A percentile compares a stretch with the other conserved stretches of the same genome.
Conservation (phyloP, 2,329 filamentous ascomycete species). For the Capronia americana region DNA sequence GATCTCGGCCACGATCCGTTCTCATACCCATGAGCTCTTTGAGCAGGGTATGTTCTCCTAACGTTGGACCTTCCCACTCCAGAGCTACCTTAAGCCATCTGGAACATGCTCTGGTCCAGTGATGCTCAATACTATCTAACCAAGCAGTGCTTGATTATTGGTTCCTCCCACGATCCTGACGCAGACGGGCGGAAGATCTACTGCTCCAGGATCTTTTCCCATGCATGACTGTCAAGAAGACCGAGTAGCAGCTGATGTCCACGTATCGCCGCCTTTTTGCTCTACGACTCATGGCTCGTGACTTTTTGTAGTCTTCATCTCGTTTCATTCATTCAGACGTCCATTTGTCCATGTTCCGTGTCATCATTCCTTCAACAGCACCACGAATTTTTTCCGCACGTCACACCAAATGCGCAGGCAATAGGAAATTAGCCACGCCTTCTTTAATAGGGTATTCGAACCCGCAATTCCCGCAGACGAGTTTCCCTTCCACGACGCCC, state of each 20-base stretch:
- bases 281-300: not conserved
- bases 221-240: not conserved
- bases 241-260: not conserved
- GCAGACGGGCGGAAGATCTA: not conserved
- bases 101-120: not conserved
- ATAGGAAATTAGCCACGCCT: conserved; percentile 93
- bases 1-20: not conserved
- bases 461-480: conserved; percentile 88
- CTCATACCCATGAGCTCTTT: not conserved
- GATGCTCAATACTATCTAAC: not conserved
- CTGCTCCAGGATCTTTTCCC: not conserved
- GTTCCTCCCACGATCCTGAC: not conserved
- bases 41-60: not conserved
- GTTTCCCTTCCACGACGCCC: conserved; percentile 82
- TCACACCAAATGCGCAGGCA: conserved; percentile 82
- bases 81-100: not conserved
- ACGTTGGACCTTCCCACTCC: not conserved
- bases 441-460: conserved; percentile 95
- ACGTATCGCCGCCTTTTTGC: not conserved
- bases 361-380: not conserved
- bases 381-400: conserved; percentile 29
- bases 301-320: not conserved
- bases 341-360: not conserved
- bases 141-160: not conserved
- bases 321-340: not conserved